Evolutionary conservation across 352 stramenopile species (phyloP).

Genomic region (Pythium apleroticum): DNA sequence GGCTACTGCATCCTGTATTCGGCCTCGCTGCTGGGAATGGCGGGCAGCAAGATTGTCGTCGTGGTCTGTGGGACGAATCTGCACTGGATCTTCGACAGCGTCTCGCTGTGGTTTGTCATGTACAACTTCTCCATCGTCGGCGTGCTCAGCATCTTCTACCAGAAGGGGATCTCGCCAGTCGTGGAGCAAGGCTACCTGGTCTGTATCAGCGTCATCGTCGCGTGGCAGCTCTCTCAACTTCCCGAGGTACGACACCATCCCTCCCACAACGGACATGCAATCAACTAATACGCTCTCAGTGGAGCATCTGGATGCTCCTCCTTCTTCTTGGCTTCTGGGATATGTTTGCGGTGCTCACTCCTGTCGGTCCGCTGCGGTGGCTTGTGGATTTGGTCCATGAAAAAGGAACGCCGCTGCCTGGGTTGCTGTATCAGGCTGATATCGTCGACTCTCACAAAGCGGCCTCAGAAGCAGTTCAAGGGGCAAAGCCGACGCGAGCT

Average conservation of each 20-base stretch:
- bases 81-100: slow-evolving; percentile 50
- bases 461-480: background rate
- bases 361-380: slow-evolving; percentile 92
- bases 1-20: slow-evolving; percentile 83
- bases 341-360: slow-evolving; percentile 96
- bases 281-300: slow-evolving; percentile 32
- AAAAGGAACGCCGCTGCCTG: slow-evolving; percentile 84
- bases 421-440: slow-evolving; percentile 94
- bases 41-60: slow-evolving; percentile 69
- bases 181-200: slow-evolving; percentile 93
- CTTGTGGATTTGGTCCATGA: slow-evolving; percentile 93
- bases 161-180: slow-evolving; percentile 68
- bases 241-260: slow-evolving; percentile 80
- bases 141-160: slow-evolving; percentile 87
- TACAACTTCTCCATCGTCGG: slow-evolving; percentile 89
- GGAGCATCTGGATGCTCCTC: slow-evolving; percentile 87
- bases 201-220: slow-evolving; percentile 93
- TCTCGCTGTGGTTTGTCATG: slow-evolving; percentile 71
- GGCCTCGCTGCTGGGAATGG: slow-evolving; percentile 61
- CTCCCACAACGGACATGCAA: background rate
- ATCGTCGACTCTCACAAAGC: slow-evolving; percentile 44
- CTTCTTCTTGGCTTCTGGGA: slow-evolving; percentile 96
- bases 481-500: background rate
- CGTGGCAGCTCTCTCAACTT: slow-evolving; percentile 96
- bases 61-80: slow-evolving; percentile 52